A percentile compares a stretch with the other conserved stretches of the same genome.
phyloP scores from a whole-genome alignment of 768 basidiomycete species.

The Pseudohyphozyma bogoriensis region DNA sequence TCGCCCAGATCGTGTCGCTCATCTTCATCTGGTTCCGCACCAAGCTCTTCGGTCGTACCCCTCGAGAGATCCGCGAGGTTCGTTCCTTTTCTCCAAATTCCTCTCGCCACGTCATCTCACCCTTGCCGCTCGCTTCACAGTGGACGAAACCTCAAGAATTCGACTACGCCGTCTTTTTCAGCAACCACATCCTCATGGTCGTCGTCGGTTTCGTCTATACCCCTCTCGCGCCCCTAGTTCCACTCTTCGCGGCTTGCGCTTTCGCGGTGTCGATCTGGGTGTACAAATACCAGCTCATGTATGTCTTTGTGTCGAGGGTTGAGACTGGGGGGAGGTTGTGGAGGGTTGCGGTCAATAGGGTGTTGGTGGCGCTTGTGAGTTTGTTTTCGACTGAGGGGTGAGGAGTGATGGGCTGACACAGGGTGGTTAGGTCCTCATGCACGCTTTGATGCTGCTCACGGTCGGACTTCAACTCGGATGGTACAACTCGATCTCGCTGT shows the following conservation, averaged over 20 bases:
- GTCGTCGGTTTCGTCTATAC: constrained; percentile 76
- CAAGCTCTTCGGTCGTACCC: constrained; percentile 75
- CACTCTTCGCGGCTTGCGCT: constrained; percentile 74
- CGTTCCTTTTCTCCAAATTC: neutral
- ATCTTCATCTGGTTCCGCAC: constrained; percentile 66
- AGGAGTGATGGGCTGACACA: neutral
- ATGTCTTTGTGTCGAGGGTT: constrained; percentile 75
- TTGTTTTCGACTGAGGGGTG: neutral
- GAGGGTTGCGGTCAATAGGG: constrained; percentile 51
- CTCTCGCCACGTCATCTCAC: neutral
- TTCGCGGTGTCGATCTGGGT: constrained; percentile 45
- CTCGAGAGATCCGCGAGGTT: constrained; percentile 63
- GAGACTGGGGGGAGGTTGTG: constrained; percentile 67
- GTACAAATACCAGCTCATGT: constrained; percentile 91
- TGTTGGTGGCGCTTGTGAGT: constrained; percentile 57
- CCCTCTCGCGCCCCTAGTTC: constrained; percentile 83
- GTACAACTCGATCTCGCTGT: constrained; percentile 27
- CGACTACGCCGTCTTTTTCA: constrained; percentile 51
- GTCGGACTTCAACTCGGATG: constrained; percentile 13
- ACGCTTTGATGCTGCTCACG: constrained; percentile 18
- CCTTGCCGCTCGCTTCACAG: constrained; percentile 34
- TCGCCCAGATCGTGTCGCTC: constrained; percentile 89
- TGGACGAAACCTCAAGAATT: constrained; percentile 86
- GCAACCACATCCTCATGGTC: constrained; percentile 43
- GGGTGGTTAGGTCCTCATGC: constrained; percentile 15